Conservation (phyloP, 768 basidiomycete species). For the Rhodosporidiobolus odoratus region DNA sequence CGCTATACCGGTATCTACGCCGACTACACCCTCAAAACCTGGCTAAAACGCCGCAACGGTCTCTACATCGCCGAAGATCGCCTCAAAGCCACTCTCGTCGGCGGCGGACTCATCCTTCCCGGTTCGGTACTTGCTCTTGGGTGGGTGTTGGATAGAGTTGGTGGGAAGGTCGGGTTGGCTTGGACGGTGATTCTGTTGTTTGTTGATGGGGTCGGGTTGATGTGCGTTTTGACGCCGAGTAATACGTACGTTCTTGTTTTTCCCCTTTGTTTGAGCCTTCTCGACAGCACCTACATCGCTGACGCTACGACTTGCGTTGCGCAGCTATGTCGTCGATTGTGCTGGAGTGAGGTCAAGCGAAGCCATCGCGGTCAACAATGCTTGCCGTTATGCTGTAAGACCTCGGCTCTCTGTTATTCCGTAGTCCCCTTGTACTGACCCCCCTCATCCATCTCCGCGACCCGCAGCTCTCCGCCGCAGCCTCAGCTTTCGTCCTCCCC, state of each 20-base stretch:
- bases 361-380: constrained; percentile 46
- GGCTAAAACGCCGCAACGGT: constrained; percentile 44
- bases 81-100: constrained; percentile 43
- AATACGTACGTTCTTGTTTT: neutral
- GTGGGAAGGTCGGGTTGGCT: constrained; percentile 10
- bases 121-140: constrained; percentile 42
- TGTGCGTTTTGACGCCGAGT: too few species aligned
- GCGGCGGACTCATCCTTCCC: constrained; percentile 43
- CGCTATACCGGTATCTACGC: constrained; percentile 44
- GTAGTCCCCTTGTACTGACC: rapidly evolving
- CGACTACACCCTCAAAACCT: constrained; percentile 43
- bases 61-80: constrained; percentile 47
- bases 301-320: constrained; percentile 8
- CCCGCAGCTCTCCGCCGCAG: constrained; percentile 42
- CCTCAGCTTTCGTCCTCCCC: constrained; percentile 47
- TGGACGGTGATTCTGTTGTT: constrained; percentile 3
- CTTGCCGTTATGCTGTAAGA: constrained; percentile 42
- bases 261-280: too few species aligned
- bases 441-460: neutral
- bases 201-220: constrained; percentile 9
- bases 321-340: constrained; percentile 21
- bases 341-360: constrained; percentile 15
- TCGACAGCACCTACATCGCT: neutral
- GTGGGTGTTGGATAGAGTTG: constrained; percentile 40
- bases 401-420: too few species aligned